Evolutionary conservation across 2,329 filamentous ascomycete species (phyloP), one percentile per base, ranked within the genome.

Genomic region (Trichoderma aggressivum): DNA sequence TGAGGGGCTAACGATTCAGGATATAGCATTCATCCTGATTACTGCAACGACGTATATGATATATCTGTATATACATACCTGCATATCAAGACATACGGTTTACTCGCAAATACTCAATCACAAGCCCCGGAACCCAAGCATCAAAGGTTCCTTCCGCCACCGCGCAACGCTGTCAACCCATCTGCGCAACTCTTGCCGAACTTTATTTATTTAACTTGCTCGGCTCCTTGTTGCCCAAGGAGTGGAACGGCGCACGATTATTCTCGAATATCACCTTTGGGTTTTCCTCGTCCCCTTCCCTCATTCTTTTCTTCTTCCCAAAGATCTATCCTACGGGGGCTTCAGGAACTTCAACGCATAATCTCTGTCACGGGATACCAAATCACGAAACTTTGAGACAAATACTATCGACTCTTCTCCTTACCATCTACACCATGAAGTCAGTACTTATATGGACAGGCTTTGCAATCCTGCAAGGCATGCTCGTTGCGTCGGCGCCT

Each of bases 401-500:
- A 6, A 26, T 7, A 53, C 16, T 11, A 2, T 16, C 10, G 8
- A 50, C 3, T n/a, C 28, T 43, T 5, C 16, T 28, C 39, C 53
- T 28, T 53, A 26, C 39, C 7, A 61, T 39, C 43, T 56, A 21
- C 32, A 60, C 16, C 43, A 72, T 72, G 71, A 72, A 61, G 53
- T 60, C 63, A 12, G 28, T 64, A 16, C n/a, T 71, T 30, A 14
- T 71, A 11, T 56, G 64, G 50, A 32, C 59, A 53, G 63, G 72
- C 56, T 66, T 75, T 55, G 32, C 71, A 12, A 60, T 64, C 18
- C 63, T 67, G n/a, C 73, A 73, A 58, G 66, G 55, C 21, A 26
- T 71, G 24, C 36, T 77, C 59, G 72, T 74, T 4, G 64, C 72
- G 26, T 74, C 75, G 16, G 74, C 77, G 28, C 78, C 81, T 24